Evolutionary conservation across 176 grass and related monocot genomes (phyloP).

Genomic region (Themeda triandra): DNA sequence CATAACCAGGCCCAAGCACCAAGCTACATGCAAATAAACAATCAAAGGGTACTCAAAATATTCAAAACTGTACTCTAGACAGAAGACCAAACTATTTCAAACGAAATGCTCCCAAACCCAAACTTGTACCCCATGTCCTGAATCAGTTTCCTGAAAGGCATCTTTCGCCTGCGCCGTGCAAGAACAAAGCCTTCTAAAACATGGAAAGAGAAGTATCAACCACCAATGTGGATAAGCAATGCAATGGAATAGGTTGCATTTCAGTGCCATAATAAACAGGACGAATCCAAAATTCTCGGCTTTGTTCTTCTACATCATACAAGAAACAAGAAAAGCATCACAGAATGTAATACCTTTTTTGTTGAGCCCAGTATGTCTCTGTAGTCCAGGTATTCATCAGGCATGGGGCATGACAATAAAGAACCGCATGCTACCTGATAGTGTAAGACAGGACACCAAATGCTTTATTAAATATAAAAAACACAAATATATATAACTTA

Average conservation of each 20-base stretch:
- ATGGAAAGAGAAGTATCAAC: too few relatives aligned
- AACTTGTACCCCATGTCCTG: conserved; percentile 91
- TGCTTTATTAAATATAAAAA: conserved; percentile 9
- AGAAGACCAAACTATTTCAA: too few relatives aligned
- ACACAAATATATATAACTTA: conserved; percentile 5
- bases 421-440: conserved; percentile 59
- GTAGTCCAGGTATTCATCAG: conserved; percentile 84
- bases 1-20: too few relatives aligned
- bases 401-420: conserved; percentile 56
- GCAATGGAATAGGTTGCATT: too few relatives aligned
- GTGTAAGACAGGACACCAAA: conserved; percentile 12
- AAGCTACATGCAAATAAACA: too few relatives aligned
- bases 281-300: too few relatives aligned
- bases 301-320: not conserved
- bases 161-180: not conserved
- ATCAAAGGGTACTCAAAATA: too few relatives aligned
- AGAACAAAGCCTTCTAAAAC: too few relatives aligned
- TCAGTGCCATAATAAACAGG: too few relatives aligned
- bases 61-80: too few relatives aligned
- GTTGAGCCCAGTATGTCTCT: conserved; percentile 62
- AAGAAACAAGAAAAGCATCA: conserved; percentile 26
- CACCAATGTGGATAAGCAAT: too few relatives aligned
- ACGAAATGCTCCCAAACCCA: too few relatives aligned
- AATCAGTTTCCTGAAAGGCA: conserved; percentile 81
- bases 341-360: conserved; percentile 56